These are phyloP conservation scores for Jatropha curcas DNA, from an alignment of 345 rosid species.

Conservation along the genomic window DNA sequence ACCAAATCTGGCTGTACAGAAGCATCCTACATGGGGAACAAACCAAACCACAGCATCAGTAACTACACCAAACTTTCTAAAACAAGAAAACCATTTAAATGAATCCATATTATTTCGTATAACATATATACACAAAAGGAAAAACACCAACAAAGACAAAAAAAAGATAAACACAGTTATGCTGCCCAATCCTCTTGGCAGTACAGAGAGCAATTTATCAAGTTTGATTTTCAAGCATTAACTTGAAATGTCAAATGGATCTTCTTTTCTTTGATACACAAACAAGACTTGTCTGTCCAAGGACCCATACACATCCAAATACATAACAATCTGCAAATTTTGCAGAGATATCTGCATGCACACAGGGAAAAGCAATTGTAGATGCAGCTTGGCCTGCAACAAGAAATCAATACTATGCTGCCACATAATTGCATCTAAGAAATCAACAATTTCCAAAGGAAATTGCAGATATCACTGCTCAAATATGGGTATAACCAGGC, in stretches of 20 bases:
- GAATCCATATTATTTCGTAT: not conserved
- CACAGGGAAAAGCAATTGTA: not conserved
- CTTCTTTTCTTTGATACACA: not conserved
- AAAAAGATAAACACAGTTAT: not conserved
- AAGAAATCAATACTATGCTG: too few species aligned
- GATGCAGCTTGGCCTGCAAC: not conserved
- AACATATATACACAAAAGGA: not conserved
- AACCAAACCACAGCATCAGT: not conserved
- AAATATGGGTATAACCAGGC: too few species aligned
- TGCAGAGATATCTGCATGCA: not conserved
- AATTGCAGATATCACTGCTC: too few species aligned
- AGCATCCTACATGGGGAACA: conserved; percentile 52
- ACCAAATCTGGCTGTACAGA: conserved; percentile 71
- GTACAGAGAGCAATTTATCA: not conserved
- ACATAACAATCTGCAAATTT: not conserved
- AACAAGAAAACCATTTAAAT: not conserved
- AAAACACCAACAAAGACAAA: not conserved
- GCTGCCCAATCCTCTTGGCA: not conserved
- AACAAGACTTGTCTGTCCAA: not conserved
- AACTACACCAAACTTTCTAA: not conserved
- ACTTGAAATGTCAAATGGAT: not conserved
- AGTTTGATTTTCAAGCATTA: not conserved
- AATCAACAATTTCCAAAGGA: too few species aligned
- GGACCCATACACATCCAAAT: not conserved
- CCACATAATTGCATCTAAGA: too few species aligned